These are phyloP conservation scores for Chrysophaeum taylorii DNA, from an alignment of 352 stramenopile species.

Conservation along the genomic window DNA sequence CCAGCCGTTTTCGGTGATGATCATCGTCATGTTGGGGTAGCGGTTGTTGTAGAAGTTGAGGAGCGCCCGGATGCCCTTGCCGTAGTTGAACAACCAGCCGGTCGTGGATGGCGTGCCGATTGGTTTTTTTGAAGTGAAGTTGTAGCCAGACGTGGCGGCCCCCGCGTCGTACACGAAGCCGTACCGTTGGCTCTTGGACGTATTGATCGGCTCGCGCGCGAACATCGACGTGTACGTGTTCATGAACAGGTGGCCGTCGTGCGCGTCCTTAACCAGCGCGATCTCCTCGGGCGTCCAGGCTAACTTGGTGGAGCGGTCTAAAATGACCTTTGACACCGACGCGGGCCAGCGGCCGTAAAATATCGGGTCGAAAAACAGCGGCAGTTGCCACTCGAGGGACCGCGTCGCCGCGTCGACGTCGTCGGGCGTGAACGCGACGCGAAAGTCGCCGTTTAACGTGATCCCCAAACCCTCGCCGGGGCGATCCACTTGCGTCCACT, in stretches of 20 bases:
- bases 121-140: too few species aligned
- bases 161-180: background rate
- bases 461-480: background rate
- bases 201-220: background rate
- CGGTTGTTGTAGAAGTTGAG: constrained; percentile 70
- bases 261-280: constrained; percentile 55
- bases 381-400: constrained; percentile 67
- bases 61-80: constrained; percentile 67
- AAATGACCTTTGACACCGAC: too few species aligned
- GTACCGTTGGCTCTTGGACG: background rate
- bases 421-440: too few species aligned
- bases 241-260: constrained; percentile 83
- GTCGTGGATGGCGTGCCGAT: background rate
- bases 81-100: constrained; percentile 32
- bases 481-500: background rate
- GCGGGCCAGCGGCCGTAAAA: constrained; percentile 77
- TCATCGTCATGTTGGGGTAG: constrained; percentile 58
- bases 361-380: constrained; percentile 80
- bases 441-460: constrained; percentile 8
- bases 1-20: constrained; percentile 82
- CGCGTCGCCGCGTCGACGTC: constrained; percentile 59
- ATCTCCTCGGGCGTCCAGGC: constrained; percentile 66
- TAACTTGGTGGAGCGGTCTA: constrained; percentile 74
- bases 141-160: too few species aligned
- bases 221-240: constrained; percentile 79